phyloP scores from a whole-genome alignment of 352 stramenopile species.

The Phytophthora sansomeana region DNA sequence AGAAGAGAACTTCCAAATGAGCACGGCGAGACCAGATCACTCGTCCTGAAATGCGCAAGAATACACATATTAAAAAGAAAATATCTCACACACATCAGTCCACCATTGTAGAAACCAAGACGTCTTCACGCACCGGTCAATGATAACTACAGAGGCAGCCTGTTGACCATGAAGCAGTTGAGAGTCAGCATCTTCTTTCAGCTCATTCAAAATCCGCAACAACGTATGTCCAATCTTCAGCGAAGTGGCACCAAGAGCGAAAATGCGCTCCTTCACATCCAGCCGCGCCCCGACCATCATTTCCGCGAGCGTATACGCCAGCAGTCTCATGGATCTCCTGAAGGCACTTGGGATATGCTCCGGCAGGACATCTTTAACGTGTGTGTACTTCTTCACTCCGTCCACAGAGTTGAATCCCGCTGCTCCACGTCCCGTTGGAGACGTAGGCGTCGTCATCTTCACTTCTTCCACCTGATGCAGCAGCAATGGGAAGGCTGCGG shows the following conservation, averaged over 20 bases:
- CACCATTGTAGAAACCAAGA: not conserved
- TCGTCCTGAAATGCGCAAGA: constrained; percentile 47
- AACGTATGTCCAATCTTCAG: constrained; percentile 86
- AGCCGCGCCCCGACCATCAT: constrained; percentile 56
- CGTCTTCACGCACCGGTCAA: constrained; percentile 62
- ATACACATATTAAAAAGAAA: not conserved
- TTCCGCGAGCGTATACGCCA: constrained; percentile 72
- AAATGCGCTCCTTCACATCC: constrained; percentile 77
- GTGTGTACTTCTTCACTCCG: constrained; percentile 41
- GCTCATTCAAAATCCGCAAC: constrained; percentile 65
- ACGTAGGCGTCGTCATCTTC: constrained; percentile 6
- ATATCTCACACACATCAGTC: not conserved
- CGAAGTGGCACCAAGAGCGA: constrained; percentile 70
- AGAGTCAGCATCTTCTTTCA: constrained; percentile 55
- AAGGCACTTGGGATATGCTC: constrained; percentile 75
- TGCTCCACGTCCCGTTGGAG: constrained; percentile 13
- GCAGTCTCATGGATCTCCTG: constrained; percentile 65
- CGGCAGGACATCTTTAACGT: constrained; percentile 73
- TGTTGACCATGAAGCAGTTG: constrained; percentile 49
- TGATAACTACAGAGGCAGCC: constrained; percentile 63
- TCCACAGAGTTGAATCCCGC: constrained; percentile 10
- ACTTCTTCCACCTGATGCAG: constrained; percentile 54
- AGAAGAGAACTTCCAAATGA: constrained; percentile 75
- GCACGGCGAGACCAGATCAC: constrained; percentile 67
- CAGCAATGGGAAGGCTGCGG: constrained; percentile 74